Conservation (phyloP, 2,329 filamentous ascomycete species). For the Neofusicoccum sp. region DNA sequence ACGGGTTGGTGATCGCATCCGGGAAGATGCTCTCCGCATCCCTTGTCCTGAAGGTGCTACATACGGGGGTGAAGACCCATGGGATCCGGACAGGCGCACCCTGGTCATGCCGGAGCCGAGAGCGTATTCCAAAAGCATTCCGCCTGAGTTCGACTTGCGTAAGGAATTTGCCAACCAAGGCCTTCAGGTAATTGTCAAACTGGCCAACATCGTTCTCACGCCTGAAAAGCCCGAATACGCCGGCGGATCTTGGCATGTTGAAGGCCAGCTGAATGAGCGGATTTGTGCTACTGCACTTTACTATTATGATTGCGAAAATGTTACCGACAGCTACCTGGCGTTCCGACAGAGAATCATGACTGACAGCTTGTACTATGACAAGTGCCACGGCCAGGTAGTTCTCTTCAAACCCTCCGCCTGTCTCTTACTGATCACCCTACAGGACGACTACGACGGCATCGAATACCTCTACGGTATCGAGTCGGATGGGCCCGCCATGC, state of each 20-base stretch:
- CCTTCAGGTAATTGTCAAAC: constrained; percentile 61
- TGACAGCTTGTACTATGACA: constrained; percentile 17
- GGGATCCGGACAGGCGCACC: too few relatives aligned
- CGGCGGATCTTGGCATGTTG: constrained; percentile 54
- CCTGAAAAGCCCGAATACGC: constrained; percentile 55
- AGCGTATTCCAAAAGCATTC: not conserved
- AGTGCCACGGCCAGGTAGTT: not conserved
- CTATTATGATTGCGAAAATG: constrained; percentile 60
- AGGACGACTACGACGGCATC: constrained; percentile 35
- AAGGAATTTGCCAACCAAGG: constrained; percentile 42
- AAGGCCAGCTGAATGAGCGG: constrained; percentile 54
- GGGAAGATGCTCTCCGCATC: too few relatives aligned
- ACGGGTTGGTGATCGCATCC: too few relatives aligned
- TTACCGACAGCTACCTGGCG: constrained; percentile 51
- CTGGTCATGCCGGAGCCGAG: too few relatives aligned
- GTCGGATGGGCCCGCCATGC: constrained; percentile 36
- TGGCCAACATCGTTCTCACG: constrained; percentile 57
- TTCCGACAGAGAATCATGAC: constrained; percentile 44
- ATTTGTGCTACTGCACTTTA: constrained; percentile 62
- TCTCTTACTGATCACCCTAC: constrained; percentile 22
- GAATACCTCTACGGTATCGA: constrained; percentile 38
- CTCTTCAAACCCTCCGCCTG: not conserved
- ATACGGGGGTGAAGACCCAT: too few relatives aligned
- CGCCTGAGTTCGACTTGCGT: constrained; percentile 17
- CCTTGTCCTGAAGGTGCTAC: too few relatives aligned